Evolutionary conservation across 2,329 filamentous ascomycete genomes (phyloP), one percentile per base, ranked within the genome.

Genomic region (Colletotrichum sublineola): DNA sequence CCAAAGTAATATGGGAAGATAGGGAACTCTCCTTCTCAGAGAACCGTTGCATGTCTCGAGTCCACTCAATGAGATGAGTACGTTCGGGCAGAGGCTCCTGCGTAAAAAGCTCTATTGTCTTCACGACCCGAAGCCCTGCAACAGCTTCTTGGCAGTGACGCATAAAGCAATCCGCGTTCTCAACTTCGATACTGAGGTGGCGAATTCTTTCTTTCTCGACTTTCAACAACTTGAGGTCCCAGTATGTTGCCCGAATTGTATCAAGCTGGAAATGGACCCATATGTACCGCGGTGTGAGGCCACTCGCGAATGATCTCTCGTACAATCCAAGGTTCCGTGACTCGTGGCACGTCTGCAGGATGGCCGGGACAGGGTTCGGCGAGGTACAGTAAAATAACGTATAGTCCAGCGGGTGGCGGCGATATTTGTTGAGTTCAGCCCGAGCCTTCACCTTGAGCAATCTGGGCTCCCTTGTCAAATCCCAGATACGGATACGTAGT

Each of bases 401-500:
- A 12, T 31, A 62, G 18, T 62, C 58, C 1, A 62, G 42, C 14
- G 58, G 58, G 20, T 24, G 42, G n/a, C 58, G 58, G 58, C 58
- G 58, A 46, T 62, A 18, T 38, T 48, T 61, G 6, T 44, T 31
- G 29, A 36, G 58, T n/a, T 62, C 42, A 14, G 8, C 42, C 15
- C 20, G 31, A 7, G 58, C 44, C 4, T 44, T 29, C 20, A 62
- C 11, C 6, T 8, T 36, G 12, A 62, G 12, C 4, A 15, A 5
- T 24, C 58, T 42, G 12, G 58, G 42, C 58, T 48, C 58, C 36
- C 44, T 62, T 5, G 58, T n/a, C 14, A 62, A 7, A 3, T 62
- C 20, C 58, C 58, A 62, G 20, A 62, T 62, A 18, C 33, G 58
- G 5, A 62, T 48, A 8, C 58, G 58, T 36, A 62, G 4, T n/a